Percentiles rank a stretch among this genome's conserved stretches.
phyloP scores from a whole-genome alignment of 2,329 filamentous ascomycete species.

The Tothia fuscella region DNA sequence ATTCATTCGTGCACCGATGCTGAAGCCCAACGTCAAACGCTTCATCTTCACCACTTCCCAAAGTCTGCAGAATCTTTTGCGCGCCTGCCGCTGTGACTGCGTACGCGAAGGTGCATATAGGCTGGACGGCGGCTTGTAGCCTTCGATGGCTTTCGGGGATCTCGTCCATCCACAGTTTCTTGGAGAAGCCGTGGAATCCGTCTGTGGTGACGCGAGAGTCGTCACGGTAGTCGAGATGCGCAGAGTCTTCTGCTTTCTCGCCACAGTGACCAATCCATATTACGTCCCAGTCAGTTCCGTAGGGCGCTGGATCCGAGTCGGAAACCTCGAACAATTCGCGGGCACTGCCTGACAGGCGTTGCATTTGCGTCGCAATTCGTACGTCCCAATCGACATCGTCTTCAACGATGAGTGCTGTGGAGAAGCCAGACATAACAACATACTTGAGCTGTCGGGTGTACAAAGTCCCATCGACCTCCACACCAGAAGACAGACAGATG shows the following conservation, averaged over 20 bases:
- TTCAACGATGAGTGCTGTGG: constrained; percentile 3
- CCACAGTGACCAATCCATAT: constrained; percentile 10
- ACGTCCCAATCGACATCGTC: constrained; percentile 6
- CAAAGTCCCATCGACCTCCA: not conserved
- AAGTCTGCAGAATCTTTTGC: not conserved
- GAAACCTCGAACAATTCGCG: not conserved
- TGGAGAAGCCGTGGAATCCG: not conserved
- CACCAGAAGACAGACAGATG: not conserved
- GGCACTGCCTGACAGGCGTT: not conserved
- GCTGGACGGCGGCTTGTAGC: not conserved
- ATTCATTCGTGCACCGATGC: not conserved
- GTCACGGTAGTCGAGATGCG: not conserved
- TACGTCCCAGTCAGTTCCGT: constrained; percentile 9
- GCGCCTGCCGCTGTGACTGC: not conserved
- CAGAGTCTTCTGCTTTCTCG: not conserved
- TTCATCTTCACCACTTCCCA: not conserved
- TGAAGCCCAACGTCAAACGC: not conserved
- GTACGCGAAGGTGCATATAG: not conserved
- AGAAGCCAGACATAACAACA: not conserved
- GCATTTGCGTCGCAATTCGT: not conserved
- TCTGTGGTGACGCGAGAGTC: not conserved
- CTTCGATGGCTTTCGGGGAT: not conserved
- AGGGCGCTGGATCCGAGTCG: not conserved
- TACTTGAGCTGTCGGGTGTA: not conserved
- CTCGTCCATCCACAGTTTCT: not conserved